A percentile compares a stretch with the other conserved stretches of the same genome.
Evolutionary conservation across 2,329 filamentous ascomycete genomes (phyloP).

Genomic region (Epicoccum sorghinum): DNA sequence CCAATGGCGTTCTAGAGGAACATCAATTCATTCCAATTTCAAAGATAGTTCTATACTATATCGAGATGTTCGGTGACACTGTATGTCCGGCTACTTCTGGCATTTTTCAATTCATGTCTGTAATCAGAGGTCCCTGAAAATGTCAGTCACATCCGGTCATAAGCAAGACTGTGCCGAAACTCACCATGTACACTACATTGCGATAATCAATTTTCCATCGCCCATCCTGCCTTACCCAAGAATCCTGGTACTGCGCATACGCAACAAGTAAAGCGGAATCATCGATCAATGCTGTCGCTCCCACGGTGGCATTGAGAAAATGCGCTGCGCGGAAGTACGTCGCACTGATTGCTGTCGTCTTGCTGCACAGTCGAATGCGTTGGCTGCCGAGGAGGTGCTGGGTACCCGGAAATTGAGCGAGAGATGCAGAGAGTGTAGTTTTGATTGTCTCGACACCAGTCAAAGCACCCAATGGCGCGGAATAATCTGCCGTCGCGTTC

Average conservation of each 20-base stretch:
- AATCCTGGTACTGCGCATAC: slow-evolving; percentile 15
- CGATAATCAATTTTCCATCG: slow-evolving; percentile 7
- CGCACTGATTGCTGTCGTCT: neutral
- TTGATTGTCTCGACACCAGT: neutral
- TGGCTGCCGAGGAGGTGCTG: slow-evolving; percentile 10
- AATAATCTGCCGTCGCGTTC: slow-evolving; percentile 5
- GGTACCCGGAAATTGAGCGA: slow-evolving; percentile 1
- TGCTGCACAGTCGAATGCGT: slow-evolving; percentile 2
- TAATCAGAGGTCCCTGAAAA: neutral
- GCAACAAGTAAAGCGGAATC: neutral
- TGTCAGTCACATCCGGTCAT: neutral
- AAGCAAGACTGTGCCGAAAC: neutral
- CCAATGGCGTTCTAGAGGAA: too few relatives aligned
- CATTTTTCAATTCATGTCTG: neutral
- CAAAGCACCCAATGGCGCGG: slow-evolving; percentile 1
- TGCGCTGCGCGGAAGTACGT: slow-evolving; percentile 6
- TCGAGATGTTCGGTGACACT: too few relatives aligned
- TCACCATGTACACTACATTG: slow-evolving; percentile 11
- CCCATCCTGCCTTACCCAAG: slow-evolving; percentile 5
- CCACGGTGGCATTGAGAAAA: slow-evolving; percentile 3
- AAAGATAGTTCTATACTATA: too few relatives aligned
- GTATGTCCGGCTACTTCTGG: too few relatives aligned
- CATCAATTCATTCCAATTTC: too few relatives aligned
- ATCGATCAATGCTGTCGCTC: neutral
- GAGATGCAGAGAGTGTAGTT: neutral